Conservation (phyloP, 2,329 filamentous ascomycete genomes). For the Botrytis squamosa region DNA sequence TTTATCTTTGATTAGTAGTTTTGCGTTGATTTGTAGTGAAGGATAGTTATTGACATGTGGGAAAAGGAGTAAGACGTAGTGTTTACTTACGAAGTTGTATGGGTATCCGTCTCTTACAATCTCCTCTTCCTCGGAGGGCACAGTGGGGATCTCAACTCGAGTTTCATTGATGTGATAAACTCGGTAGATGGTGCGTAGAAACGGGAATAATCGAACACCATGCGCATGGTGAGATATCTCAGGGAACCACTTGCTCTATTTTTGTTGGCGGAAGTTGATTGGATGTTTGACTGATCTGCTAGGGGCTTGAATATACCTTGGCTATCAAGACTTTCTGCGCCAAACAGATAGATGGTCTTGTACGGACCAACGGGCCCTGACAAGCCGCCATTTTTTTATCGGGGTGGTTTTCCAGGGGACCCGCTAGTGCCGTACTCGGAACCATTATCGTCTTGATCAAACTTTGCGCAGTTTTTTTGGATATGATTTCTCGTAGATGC, state of each 20-base stretch:
- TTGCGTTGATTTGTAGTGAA: neutral
- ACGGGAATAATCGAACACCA: neutral
- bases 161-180: too few species aligned
- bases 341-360: neutral
- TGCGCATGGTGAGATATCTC: neutral
- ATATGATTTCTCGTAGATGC: neutral
- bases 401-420: neutral
- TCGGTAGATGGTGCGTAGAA: neutral
- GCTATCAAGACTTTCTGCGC: fast-evolving
- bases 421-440: neutral
- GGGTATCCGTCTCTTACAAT: too few species aligned
- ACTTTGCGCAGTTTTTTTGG: neutral
- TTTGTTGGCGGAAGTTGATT: neutral
- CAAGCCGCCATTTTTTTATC: neutral
- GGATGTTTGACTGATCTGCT: neutral
- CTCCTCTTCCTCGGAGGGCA: too few species aligned
- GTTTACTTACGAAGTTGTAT: neutral
- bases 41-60: neutral
- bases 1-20: neutral
- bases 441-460: neutral
- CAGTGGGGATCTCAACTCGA: neutral
- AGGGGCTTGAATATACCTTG: neutral
- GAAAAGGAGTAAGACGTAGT: neutral
- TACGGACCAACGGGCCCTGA: neutral
- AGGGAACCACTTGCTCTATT: neutral